phyloP scores from a whole-genome alignment of 176 grass and related monocot genomes.

The Carex scoparia region DNA sequence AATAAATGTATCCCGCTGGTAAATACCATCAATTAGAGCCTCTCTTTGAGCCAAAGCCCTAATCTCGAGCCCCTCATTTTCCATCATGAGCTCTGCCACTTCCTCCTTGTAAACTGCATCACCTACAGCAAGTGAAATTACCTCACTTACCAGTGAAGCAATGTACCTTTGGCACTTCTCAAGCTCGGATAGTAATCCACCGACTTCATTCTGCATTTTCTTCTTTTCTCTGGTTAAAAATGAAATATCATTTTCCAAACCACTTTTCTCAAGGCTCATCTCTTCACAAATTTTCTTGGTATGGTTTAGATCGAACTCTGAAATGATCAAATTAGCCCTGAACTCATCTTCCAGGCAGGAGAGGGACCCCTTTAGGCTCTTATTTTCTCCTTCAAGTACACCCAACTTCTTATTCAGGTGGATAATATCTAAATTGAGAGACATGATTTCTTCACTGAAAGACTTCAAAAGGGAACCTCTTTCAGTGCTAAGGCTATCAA shows the following conservation, averaged over 20 bases:
- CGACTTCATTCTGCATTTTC: constrained; percentile 27
- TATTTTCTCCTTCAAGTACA: constrained; percentile 55
- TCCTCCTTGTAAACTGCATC: constrained; percentile 58
- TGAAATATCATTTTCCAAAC: constrained; percentile 37
- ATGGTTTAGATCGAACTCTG: constrained; percentile 65
- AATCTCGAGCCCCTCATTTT: constrained; percentile 45
- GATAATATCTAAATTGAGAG: constrained; percentile 48
- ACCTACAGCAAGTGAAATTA: constrained; percentile 41
- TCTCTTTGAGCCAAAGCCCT: constrained; percentile 36
- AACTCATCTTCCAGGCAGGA: constrained; percentile 53
- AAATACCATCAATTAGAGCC: constrained; percentile 41
- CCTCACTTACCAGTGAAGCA: constrained; percentile 45
- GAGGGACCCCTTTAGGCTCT: constrained; percentile 43
- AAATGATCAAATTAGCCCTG: constrained; percentile 44
- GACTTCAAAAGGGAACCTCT: constrained; percentile 51
- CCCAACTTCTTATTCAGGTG: constrained; percentile 40
- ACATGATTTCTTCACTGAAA: constrained; percentile 56
- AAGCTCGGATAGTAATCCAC: constrained; percentile 38
- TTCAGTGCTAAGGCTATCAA: constrained; percentile 67
- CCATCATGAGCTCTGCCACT: constrained; percentile 38
- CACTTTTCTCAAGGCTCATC: constrained; percentile 45
- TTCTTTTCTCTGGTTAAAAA: constrained; percentile 31
- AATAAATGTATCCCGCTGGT: constrained; percentile 33
- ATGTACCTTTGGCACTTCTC: constrained; percentile 45
- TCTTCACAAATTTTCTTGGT: constrained; percentile 41